Base-by-base conservation (phyloP, 257 asterid species). In the Solanum raphanifolium region DNA sequence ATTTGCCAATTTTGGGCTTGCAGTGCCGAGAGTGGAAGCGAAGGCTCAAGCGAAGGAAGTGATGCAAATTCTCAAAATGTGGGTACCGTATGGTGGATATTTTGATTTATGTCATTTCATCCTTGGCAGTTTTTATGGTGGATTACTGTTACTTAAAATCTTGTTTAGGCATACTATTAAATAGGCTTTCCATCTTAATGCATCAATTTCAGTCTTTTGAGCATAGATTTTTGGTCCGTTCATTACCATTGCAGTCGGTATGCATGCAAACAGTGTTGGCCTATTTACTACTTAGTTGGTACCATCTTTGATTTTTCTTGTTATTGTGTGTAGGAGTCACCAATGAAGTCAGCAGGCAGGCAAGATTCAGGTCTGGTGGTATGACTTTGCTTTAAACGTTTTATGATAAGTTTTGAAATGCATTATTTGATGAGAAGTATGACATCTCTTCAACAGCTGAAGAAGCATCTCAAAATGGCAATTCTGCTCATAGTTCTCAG, bases 1-100 rank as follows among this genome's bases (percentile, higher is more conserved):
- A 3, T 58, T 58, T 72, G 36, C 16, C 78, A 31, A 82, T 82
- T 78, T 87, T 73, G 84, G 78, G 39, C 94, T 87, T 93, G 90
- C 97, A 96, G 99, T 91, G 96, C 87, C 38, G 99, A 94, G 87
- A 96, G 98, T 88, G 98, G 88, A 72, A 96, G 98, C 91, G 99
- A 94, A 87, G 98, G 96, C 86, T 92, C 97, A 84, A 94, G 98
- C 71, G 99, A 93, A 66, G 99, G 98, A 90, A 97, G 99, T 88
- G 97, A 96, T 89, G 94, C 90, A 69, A 91, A 95, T 90, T 97
- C 99, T 85, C 97, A 93, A 88, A 94, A 93, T 91, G 99, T 96
- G 92, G 92, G 98, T 92, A 87, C 84, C 84, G 79, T 23, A 16
- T 25, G 85, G 85, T 43, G 66, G 39, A 79, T 46, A 43, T 27